phyloP scores from a whole-genome alignment of 331 rosid genomes.

The Malus hybrid region DNA sequence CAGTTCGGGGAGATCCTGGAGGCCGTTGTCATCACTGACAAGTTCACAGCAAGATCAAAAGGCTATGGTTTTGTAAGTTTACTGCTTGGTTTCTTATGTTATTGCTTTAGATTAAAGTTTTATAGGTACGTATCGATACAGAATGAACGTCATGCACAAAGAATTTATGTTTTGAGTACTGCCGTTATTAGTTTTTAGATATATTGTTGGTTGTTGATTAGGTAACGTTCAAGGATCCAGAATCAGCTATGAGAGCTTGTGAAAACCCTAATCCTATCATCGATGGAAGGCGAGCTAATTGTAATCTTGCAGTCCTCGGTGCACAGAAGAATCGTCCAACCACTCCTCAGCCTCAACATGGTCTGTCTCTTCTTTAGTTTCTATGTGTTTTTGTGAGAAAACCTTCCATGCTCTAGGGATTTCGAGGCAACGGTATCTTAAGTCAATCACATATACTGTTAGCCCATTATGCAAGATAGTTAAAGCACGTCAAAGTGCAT shows the following conservation, averaged over 20 bases:
- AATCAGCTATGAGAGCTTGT: conserved; percentile 67
- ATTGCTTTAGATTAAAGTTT: background rate
- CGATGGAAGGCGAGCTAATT: conserved; percentile 78
- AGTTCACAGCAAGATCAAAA: conserved; percentile 59
- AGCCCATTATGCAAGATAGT: too few relatives aligned
- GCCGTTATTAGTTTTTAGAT: too few relatives aligned
- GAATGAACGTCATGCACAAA: too few relatives aligned
- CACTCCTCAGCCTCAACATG: conserved; percentile 8
- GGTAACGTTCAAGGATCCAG: conserved; percentile 75
- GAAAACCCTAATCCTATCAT: conserved; percentile 59
- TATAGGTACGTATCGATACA: too few relatives aligned
- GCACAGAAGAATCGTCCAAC: conserved; percentile 29
- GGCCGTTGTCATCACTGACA: conserved; percentile 69
- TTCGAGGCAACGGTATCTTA: too few relatives aligned
- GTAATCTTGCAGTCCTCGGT: conserved; percentile 68
- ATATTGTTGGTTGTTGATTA: background rate
- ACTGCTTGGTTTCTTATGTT: background rate
- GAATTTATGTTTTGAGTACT: too few relatives aligned
- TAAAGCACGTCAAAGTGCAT: too few relatives aligned
- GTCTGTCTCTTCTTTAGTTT: background rate
- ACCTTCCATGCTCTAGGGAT: too few relatives aligned
- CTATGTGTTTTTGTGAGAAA: too few relatives aligned
- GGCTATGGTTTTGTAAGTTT: conserved; percentile 81
- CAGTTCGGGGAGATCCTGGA: conserved; percentile 71
- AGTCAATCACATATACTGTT: too few relatives aligned